phyloP scores from a whole-genome alignment of 2,329 filamentous ascomycete genomes.

The Fusarium fujikuroi region DNA sequence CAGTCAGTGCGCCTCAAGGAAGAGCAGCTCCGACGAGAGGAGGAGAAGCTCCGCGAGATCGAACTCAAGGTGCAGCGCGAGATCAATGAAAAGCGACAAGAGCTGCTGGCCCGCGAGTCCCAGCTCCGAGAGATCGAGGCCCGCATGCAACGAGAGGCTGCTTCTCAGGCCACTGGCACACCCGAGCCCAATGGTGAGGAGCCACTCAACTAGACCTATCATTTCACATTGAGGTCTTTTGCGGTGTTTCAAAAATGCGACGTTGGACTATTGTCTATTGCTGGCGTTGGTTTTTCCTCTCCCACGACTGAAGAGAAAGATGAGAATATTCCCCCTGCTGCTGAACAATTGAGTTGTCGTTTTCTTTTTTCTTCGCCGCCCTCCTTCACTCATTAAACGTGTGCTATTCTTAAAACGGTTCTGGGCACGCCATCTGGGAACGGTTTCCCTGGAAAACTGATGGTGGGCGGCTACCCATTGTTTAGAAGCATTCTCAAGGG shows the following conservation, averaged over 20 bases:
- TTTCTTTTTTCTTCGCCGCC: slow-evolving; percentile 50
- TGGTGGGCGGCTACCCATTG: slow-evolving; percentile 26
- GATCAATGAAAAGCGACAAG: slow-evolving; percentile 99
- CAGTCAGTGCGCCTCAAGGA: slow-evolving; percentile 99
- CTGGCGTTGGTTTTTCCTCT: slow-evolving; percentile 61
- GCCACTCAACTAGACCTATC: slow-evolving; percentile 58
- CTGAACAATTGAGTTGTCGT: slow-evolving; percentile 52
- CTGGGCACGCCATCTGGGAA: slow-evolving; percentile 39
- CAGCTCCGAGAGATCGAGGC: slow-evolving; percentile 99
- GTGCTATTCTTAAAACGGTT: slow-evolving; percentile 48
- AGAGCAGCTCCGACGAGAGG: slow-evolving; percentile 97
- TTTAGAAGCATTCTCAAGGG: slow-evolving; percentile 33
- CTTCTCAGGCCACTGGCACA: slow-evolving; percentile 57
- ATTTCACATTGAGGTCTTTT: slow-evolving; percentile 46
- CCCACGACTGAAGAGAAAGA: slow-evolving; percentile 56
- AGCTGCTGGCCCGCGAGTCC: slow-evolving; percentile 95
- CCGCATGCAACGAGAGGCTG: slow-evolving; percentile 90
- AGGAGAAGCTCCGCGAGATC: slow-evolving; percentile 99
- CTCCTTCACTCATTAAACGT: slow-evolving; percentile 42
- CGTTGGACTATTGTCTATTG: slow-evolving; percentile 58
- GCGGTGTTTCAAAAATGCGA: slow-evolving; percentile 52
- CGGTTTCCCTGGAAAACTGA: slow-evolving; percentile 24
- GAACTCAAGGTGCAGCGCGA: slow-evolving; percentile 99
- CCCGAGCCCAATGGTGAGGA: slow-evolving; percentile 65
- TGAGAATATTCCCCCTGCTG: slow-evolving; percentile 56